Base-by-base conservation (phyloP, 164 flowering plant species). In the Stephania cephalantha region DNA sequence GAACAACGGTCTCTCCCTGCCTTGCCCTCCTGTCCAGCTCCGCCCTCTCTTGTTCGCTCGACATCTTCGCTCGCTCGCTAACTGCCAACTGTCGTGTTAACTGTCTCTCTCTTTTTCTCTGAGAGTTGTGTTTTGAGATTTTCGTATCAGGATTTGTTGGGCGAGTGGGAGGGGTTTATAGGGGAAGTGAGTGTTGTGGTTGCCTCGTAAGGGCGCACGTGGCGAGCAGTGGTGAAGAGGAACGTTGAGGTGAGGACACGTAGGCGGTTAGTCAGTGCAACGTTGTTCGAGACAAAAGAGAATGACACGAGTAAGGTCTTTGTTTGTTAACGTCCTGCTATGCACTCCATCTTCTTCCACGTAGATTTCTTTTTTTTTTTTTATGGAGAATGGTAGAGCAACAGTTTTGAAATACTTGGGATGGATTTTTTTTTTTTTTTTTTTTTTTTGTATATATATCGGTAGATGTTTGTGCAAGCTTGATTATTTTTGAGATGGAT, bases 1-100 rank as follows among this genome's bases (percentile, higher is more conserved):
- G 96, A 30, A 90, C 81, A 0, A 91, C 97, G 1, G 93, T 90
- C 86, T 91, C 90, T 25, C 96, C 97, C 44, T 85, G 86, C 81
- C 83, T 82, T 1, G 94, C 98, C 87, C 83, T 84, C 2, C 80
- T 84, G 76, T 93, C 95, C 2, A 91, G 89, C 46, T 90, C 85
- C 1, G 69, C 68, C 70, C 86, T 80, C 35, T 80, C 83, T 58
- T 79, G 76, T 9, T 72, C 71, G 15, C 91, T 80, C 5, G 91
- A 77, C 91, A 89, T 88, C 71, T 58, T 46, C 22, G 42, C 42
- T 46, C 22, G 42, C 42, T 35, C 42, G 42, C 4, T 35, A 35
- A 35, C 42, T 35, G 2, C 42, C 42, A 35, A 35, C 42, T 4
- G 42, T 35, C 42, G 42, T 35, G 42, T 35, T 35, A 35, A 35